Base-by-base conservation (phyloP, 371 early-diverging fungal genomes). In the Blastocladiella emersonii region DNA sequence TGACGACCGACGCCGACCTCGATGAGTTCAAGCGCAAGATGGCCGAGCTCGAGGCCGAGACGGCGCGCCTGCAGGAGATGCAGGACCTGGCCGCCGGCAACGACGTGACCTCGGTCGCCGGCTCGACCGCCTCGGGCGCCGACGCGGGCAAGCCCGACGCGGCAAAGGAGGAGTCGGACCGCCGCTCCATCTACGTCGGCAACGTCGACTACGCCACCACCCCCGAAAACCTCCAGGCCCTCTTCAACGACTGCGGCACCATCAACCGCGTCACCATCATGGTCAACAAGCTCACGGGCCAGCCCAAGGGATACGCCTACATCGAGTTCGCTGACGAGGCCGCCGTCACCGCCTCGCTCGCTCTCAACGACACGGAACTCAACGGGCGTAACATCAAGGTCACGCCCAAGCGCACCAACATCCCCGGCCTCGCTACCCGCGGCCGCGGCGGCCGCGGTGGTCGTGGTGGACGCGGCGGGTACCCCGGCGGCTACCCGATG, bases 231-330 rank as follows among this genome's bases (percentile, higher is more conserved):
- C 79, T 98, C 45, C 95, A 97, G 75, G 86, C 87, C 32, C 95
- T 92, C 68, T 98, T 98, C 70, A 89, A 92, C 72, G 82, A 91
- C 13, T 94, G 95, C 72, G 98, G 98, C n/a, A 85, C 88, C 30
- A 95, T 98, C 67, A 95, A 95, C 75, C 83, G 98, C 45, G 91
- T 96, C 21, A 96, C 97, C 19, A 96, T 96, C 68, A 72, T 92
- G 41, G 90, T 91, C 70, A 92, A 98, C 74, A 93, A 93, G 73
- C 91, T 76, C 70, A 93, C 92, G 21, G 94, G 94, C 7, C 92
- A 92, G 68, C 98, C 98, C 53, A 97, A 96, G 71, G 98, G 98
- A 73, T 88, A 84, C 72, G 97, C 94, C n/a, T 98, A 95, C 68
- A 84, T 98, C 21, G 97, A 98, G 74, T 98, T 98, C 83, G 91